phyloP scores from a whole-genome alignment of 2,329 filamentous ascomycete genomes.

The Ramularia endophylla region DNA sequence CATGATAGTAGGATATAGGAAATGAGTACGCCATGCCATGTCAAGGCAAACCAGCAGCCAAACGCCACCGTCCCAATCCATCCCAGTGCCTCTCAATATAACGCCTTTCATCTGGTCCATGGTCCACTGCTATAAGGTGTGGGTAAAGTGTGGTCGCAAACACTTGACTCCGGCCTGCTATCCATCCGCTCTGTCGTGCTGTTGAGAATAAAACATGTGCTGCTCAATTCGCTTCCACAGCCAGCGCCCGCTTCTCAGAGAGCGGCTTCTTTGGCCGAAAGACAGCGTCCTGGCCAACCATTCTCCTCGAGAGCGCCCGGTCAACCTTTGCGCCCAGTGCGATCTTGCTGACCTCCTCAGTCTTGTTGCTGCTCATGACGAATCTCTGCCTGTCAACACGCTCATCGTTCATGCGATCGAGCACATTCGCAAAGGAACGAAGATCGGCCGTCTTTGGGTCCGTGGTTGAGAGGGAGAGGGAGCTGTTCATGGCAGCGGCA shows the following conservation, averaged over 20 bases:
- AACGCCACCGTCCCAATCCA: no score
- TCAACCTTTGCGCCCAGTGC: slow-evolving; percentile 87
- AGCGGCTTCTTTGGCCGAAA: slow-evolving; percentile 44
- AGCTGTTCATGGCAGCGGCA: slow-evolving; percentile 16
- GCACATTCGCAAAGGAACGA: slow-evolving; percentile 69
- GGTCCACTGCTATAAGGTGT: slow-evolving; percentile 4
- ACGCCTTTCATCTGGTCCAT: background rate
- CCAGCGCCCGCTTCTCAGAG: slow-evolving; percentile 18
- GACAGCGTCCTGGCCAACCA: slow-evolving; percentile 83
- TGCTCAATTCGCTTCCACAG: slow-evolving; percentile 12
- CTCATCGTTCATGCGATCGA: slow-evolving; percentile 87
- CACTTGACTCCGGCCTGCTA: background rate
- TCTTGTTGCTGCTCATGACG: slow-evolving; percentile 70
- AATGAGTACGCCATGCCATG: no score
- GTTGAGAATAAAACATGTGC: background rate
- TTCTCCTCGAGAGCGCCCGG: slow-evolving; percentile 75
- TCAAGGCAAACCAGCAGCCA: no score
- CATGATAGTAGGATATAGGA: no score
- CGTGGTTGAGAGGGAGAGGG: slow-evolving; percentile 25
- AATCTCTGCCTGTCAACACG: slow-evolving; percentile 78
- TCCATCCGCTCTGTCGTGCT: no score
- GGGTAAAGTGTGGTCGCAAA: slow-evolving; percentile 1
- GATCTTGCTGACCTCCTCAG: slow-evolving; percentile 74
- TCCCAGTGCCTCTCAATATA: no score
- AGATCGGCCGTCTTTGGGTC: slow-evolving; percentile 58